Percentiles rank a stretch among this genome's conserved stretches.
phyloP scores from a whole-genome alignment of 352 stramenopile genomes.

The Phytophthora idaei region DNA sequence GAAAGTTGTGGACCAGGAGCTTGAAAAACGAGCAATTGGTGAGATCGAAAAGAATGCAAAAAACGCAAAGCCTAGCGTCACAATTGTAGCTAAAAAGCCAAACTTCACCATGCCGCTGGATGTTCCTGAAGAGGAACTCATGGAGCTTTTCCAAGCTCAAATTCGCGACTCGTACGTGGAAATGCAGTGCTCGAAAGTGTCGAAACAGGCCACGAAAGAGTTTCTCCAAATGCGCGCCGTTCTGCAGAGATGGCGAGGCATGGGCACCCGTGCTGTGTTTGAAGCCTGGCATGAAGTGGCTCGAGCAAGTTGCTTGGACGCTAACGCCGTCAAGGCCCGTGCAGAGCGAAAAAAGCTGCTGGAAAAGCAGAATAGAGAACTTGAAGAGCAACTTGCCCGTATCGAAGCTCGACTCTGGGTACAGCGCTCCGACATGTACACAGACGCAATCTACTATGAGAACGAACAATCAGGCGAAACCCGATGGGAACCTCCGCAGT shows the following conservation, averaged over 20 bases:
- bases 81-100: conserved; percentile 12
- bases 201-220: conserved; percentile 54
- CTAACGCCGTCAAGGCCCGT: conserved; percentile 36
- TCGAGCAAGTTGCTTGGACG: conserved; percentile 39
- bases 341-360: conserved; percentile 46
- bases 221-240: conserved; percentile 68
- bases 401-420: conserved; percentile 59
- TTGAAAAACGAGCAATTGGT: conserved; percentile 38
- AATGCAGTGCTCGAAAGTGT: conserved; percentile 52
- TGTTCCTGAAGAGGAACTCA: conserved; percentile 49
- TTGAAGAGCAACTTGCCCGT: conserved; percentile 54
- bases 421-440: conserved; percentile 65
- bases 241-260: conserved; percentile 57
- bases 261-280: conserved; percentile 59
- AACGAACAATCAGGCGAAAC: conserved; percentile 55
- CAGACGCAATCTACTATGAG: conserved; percentile 70
- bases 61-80: conserved; percentile 1
- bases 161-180: conserved; percentile 55
- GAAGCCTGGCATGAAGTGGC: conserved; percentile 67
- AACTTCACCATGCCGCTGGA: conserved; percentile 33
- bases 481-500: conserved; percentile 52
- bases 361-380: conserved; percentile 52
- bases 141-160: conserved; percentile 50
- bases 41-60: conserved; percentile 5
- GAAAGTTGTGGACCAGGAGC: conserved; percentile 36